Evolutionary conservation across 1,284 basidiomycete species (phyloP).

Genomic region (Apiotrichum veenhuisii): DNA sequence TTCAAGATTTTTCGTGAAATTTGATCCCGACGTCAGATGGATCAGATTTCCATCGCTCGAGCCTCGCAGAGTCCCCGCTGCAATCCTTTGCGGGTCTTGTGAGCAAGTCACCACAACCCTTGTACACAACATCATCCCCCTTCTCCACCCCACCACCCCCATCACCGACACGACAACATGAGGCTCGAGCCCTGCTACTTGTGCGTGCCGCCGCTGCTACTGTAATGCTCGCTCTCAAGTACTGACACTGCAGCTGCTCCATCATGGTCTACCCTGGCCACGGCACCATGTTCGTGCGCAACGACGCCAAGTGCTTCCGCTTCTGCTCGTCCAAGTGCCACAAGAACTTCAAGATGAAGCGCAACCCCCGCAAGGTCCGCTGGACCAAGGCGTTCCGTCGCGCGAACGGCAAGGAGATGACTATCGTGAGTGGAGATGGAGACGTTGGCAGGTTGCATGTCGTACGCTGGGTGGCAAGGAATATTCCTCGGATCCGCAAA

Average conservation of each 20-base stretch:
- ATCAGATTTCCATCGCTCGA: too few species aligned
- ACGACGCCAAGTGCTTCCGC: slow-evolving; percentile 92
- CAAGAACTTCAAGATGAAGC: slow-evolving; percentile 99
- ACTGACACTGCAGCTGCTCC: slow-evolving; percentile 59
- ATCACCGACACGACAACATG: slow-evolving; percentile 52
- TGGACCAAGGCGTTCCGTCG: slow-evolving; percentile 99
- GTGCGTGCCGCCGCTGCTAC: neutral
- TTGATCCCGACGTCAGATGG: too few species aligned
- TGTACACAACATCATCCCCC: neutral
- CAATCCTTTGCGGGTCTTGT: too few species aligned
- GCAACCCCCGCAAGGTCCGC: slow-evolving; percentile 96
- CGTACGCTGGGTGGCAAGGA: neutral
- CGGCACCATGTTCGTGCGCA: slow-evolving; percentile 90
- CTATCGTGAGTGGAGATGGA: slow-evolving; percentile 63
- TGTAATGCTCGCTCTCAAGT: too few species aligned
- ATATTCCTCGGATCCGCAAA: too few species aligned
- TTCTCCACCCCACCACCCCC: slow-evolving; percentile 31
- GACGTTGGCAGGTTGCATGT: neutral
- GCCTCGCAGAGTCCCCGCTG: too few species aligned
- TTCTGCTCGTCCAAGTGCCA: slow-evolving; percentile 98
- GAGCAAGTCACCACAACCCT: neutral
- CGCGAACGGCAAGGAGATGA: slow-evolving; percentile 99
- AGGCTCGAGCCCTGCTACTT: slow-evolving; percentile 82
- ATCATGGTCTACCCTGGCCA: slow-evolving; percentile 93
- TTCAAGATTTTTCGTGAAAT: too few species aligned